These are phyloP conservation scores for Hymenoscyphus albidus DNA, from an alignment of 2,329 filamentous ascomycete genomes.

Conservation along the genomic window DNA sequence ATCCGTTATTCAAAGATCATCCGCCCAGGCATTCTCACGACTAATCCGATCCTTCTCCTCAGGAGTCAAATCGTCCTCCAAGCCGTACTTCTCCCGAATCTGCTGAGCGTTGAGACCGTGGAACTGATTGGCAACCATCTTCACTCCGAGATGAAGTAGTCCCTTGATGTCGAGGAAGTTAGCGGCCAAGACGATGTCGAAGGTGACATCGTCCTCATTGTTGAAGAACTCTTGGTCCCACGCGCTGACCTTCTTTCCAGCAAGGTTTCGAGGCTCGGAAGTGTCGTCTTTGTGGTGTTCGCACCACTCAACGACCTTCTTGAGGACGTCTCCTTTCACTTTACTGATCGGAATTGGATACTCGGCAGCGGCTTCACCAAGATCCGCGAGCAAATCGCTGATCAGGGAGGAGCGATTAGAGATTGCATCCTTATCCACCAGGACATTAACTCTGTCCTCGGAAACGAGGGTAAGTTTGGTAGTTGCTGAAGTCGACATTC, in stretches of 20 bases:
- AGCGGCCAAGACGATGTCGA: neutral
- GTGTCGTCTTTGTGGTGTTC: neutral
- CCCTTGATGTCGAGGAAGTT: neutral
- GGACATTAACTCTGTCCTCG: neutral
- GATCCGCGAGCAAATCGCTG: neutral
- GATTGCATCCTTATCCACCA: neutral
- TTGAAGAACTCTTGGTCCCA: neutral
- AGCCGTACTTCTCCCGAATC: neutral
- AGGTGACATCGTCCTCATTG: neutral
- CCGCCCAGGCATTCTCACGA: neutral
- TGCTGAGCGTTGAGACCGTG: neutral
- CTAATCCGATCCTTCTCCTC: neutral
- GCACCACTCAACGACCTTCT: neutral
- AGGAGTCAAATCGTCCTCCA: neutral
- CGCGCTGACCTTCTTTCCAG: neutral
- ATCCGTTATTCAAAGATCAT: neutral
- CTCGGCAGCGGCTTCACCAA: neutral
- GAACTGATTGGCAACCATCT: neutral
- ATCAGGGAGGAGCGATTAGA: neutral
- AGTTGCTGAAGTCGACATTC: neutral
- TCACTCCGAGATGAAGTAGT: neutral
- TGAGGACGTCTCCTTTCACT: neutral
- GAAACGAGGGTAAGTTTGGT: neutral
- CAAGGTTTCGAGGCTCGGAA: neutral
- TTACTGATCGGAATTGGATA: neutral